Evolutionary conservation across 306 rosid species (phyloP).

Genomic region (Acacia acuminata): DNA sequence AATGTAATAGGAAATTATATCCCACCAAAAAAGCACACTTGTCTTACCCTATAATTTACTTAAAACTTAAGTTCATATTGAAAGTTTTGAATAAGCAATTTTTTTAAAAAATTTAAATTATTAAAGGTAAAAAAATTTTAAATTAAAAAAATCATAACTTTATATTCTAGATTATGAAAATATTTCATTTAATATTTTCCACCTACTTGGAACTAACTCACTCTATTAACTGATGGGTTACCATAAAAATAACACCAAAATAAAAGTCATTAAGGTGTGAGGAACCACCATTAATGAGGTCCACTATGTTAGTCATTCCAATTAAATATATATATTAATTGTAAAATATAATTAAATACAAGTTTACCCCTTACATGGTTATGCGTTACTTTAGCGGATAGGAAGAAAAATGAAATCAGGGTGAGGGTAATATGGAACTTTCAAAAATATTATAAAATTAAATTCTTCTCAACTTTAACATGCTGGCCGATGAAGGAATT

Average conservation of each 20-base stretch:
- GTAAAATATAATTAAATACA: neutral
- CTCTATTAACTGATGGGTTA: neutral
- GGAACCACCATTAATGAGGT: neutral
- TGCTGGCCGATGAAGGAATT: neutral
- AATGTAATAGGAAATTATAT: too few relatives aligned
- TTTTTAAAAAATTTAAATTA: too few relatives aligned
- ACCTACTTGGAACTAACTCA: neutral
- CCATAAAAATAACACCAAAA: neutral
- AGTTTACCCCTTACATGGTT: neutral
- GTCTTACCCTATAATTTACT: neutral
- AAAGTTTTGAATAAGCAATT: too few relatives aligned
- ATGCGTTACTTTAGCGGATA: neutral
- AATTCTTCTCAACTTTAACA: neutral
- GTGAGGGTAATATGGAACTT: neutral
- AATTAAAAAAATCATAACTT: neutral
- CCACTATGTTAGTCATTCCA: neutral
- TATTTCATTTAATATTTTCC: neutral
- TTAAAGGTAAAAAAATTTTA: too few relatives aligned
- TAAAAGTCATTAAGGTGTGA: neutral
- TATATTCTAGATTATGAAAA: too few relatives aligned
- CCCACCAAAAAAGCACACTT: too few relatives aligned
- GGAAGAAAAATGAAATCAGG: neutral
- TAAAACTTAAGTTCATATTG: too few relatives aligned
- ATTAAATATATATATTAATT: neutral
- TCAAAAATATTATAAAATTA: neutral